Base-by-base conservation (phyloP, 2,329 filamentous ascomycete species). In the Conoideocrella luteorostrata region DNA sequence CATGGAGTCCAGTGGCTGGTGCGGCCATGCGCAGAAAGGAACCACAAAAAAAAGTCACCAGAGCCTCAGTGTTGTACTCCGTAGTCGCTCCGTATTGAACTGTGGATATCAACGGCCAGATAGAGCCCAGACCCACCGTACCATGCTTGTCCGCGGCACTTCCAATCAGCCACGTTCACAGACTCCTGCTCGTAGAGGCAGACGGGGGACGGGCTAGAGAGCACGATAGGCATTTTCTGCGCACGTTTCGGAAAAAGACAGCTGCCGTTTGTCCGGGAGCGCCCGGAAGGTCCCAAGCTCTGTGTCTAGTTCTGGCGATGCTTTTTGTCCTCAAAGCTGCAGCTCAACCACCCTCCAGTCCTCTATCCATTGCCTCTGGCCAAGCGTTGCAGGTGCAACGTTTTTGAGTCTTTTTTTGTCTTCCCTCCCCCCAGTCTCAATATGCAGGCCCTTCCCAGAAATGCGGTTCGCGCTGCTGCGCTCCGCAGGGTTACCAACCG, bases 381-480 rank as follows among this genome's bases (percentile, higher is more conserved):
- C 46, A 42, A 50, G 48, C 44, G 46, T 54, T 52, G 50, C 47
- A 45, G 39, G 21, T 37, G 51, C 52, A 49, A 24, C 50, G 46
- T 43, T 32, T 12, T 32, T 33, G 30, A 46, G 15, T 26, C 30
- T 6, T 34, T 26, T 24, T 20, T 46, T 50, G 28, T 39, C 46
- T 42, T 12, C 41, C 42, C 36, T 44, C 47, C 44, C 41, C 41
- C 41, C 45, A 47, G 22, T n/a, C 41, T 38, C 46, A 70, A 81
- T 63, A 95, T 95, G 90, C 88, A 94, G 79, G 84, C 88, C 62
- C 72, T 95, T 69, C 76, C 84, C 63, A 82, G 85, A 77, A 64
- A 63, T 67, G 60, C 69, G 77, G 76, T 73, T 82, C 77, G 72
- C 82, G 75, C 70, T 69, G 84, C 73, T 78, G 75, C 78, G 71